Conservation (phyloP, 228 moss, liverwort and hornwort species). For the Sphagnum fallax region DNA sequence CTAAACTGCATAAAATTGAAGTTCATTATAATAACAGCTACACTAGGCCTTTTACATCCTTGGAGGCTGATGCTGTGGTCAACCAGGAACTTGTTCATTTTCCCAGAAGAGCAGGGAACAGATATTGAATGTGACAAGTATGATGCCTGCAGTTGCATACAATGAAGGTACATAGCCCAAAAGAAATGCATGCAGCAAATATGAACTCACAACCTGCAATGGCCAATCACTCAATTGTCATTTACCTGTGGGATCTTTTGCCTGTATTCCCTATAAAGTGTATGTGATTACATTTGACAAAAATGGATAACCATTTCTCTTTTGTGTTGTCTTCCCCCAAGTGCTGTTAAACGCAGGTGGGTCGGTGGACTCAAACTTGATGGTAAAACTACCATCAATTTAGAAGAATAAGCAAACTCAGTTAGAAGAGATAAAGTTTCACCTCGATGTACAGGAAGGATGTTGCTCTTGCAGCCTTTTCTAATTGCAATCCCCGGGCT, state of each 20-base stretch:
- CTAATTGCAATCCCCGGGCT: conserved; percentile 2
- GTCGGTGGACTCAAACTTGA: not conserved
- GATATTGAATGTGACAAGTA: not conserved
- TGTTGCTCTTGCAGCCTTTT: conserved; percentile 1
- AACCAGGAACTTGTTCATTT: not conserved
- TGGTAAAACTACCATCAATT: too few relatives aligned
- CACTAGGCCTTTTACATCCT: not conserved
- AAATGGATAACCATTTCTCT: not conserved
- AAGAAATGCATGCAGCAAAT: conserved; percentile 1
- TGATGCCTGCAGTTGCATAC: not conserved
- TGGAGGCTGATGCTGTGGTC: not conserved
- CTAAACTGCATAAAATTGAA: too few relatives aligned
- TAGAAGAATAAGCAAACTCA: not conserved
- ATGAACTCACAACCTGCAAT: not conserved
- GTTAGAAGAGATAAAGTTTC: not conserved
- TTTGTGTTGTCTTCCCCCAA: not conserved
- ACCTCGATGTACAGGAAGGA: conserved; percentile 3
- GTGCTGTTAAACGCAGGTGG: not conserved
- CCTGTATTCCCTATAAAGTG: not conserved
- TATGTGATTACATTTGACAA: not conserved
- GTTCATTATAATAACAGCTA: too few relatives aligned
- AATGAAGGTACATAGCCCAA: not conserved
- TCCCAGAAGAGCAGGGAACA: not conserved
- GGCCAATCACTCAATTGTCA: not conserved
- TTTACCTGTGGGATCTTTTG: not conserved